These are phyloP conservation scores for Neofusicoccum umdonicola DNA, from an alignment of 2,329 filamentous ascomycete genomes.

Conservation along the genomic window DNA sequence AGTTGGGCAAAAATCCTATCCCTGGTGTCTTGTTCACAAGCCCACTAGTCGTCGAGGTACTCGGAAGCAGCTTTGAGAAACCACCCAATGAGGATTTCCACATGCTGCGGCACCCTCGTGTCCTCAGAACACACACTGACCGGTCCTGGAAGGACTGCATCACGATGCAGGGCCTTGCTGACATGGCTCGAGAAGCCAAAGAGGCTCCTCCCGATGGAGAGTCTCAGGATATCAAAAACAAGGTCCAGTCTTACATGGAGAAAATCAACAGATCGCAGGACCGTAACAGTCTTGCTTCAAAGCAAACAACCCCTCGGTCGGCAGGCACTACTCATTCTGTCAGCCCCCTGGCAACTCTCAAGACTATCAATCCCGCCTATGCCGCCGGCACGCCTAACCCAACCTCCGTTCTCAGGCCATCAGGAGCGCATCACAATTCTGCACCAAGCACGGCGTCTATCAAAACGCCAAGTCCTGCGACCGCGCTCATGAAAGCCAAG, in stretches of 20 bases:
- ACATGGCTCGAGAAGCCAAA: slow-evolving; percentile 59
- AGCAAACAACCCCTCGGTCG: slow-evolving; percentile 1
- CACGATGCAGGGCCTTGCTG: slow-evolving; percentile 68
- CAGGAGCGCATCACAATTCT: not conserved
- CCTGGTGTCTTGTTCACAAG: slow-evolving; percentile 60
- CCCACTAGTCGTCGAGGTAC: slow-evolving; percentile 75
- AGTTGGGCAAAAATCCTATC: slow-evolving; percentile 20
- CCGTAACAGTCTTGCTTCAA: not conserved
- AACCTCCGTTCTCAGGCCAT: not conserved
- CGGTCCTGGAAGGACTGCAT: slow-evolving; percentile 67
- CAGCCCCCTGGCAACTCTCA: not conserved
- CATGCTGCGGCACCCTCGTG: slow-evolving; percentile 72
- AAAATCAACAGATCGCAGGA: slow-evolving; percentile 11
- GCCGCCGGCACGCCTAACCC: not conserved
- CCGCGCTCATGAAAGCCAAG: not conserved
- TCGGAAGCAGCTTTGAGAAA: slow-evolving; percentile 77
- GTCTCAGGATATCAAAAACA: slow-evolving; percentile 12
- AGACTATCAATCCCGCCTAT: not conserved
- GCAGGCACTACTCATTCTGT: not conserved
- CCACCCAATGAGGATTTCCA: slow-evolving; percentile 67
- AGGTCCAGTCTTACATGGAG: not conserved
- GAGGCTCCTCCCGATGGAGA: slow-evolving; percentile 25
- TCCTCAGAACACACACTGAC: slow-evolving; percentile 76
- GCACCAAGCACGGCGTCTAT: not conserved
- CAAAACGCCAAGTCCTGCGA: slow-evolving; percentile 2